phyloP scores from a whole-genome alignment of 495 filamentous ascomycete genomes.

The Tuber magnatum region DNA sequence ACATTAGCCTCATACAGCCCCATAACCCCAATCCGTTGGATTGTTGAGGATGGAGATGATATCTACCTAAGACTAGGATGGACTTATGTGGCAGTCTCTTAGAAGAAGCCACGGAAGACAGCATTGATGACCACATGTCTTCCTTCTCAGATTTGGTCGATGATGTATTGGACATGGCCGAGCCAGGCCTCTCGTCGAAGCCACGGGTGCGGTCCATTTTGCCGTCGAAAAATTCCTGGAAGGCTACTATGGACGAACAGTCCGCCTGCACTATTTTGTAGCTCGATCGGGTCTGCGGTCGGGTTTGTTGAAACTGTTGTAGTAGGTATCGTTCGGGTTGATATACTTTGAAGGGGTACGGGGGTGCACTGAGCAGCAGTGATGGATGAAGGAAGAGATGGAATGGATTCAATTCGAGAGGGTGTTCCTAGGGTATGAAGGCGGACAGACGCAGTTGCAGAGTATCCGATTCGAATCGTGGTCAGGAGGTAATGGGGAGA shows the following conservation, averaged over 20 bases:
- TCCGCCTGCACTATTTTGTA: neutral
- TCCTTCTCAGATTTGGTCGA: slow-evolving; percentile 64
- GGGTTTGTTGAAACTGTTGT: neutral
- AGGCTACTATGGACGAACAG: neutral
- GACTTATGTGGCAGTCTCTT: slow-evolving; percentile 91
- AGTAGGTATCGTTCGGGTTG: neutral
- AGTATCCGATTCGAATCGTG: neutral
- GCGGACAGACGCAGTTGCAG: neutral
- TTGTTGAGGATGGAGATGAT: slow-evolving; percentile 13
- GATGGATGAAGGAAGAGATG: neutral
- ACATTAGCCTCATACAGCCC: slow-evolving; percentile 17
- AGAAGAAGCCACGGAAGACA: slow-evolving; percentile 81
- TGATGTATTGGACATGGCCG: slow-evolving; percentile 35
- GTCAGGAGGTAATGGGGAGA: neutral
- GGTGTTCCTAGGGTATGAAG: neutral
- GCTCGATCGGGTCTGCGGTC: neutral
- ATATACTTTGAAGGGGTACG: neutral
- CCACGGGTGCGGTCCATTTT: slow-evolving; percentile 31
- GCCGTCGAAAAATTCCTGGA: neutral
- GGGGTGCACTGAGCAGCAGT: neutral
- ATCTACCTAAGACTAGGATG: slow-evolving; percentile 70
- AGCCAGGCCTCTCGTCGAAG: slow-evolving; percentile 44
- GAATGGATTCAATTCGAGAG: slow-evolving; percentile 1
- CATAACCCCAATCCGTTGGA: slow-evolving; percentile 15
- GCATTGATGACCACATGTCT: slow-evolving; percentile 91